Base-by-base conservation (phyloP, 495 filamentous ascomycete species). In the Lichenothelia convexa region DNA sequence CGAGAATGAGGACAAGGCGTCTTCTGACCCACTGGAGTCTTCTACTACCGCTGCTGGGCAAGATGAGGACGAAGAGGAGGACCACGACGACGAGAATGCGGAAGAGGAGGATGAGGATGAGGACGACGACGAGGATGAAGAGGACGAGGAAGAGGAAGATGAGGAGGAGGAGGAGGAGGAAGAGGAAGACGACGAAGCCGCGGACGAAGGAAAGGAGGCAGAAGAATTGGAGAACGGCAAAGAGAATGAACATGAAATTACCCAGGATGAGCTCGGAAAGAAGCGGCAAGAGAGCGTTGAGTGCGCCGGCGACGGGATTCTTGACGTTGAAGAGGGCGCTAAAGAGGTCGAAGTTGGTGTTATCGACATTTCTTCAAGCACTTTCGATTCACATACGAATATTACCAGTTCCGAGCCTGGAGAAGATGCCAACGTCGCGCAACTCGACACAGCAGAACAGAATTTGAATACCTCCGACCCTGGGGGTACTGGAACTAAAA, bases 41-140 rank as follows among this genome's bases (percentile, higher is more conserved):
- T 8, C 7, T 8, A 27, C 31, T 18, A 33, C 16, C 9, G 31
- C 9, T 33, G 31, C 31, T n/a, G 63, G 67, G 48, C 65, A 73
- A 2, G 60, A 70, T 39, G 56, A 70, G 31, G 58, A 60, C 4
- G 57, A 74, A 34, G 61, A 65, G 33, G 56, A 67, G 35, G 69
- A 73, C 36, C 68, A 49, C 24, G 17, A 34, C 1, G 17, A 18
- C 1, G 31, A 18, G 9, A 18, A 18, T 18, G 30, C 17, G 3
- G 51, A 47, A 30, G 30, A 23, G 12, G 45, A 36, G 11, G 43
- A 43, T n/a, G 75, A 70, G 65, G 59, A 65, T n/a, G 60, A 64
- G 20, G 63, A 67, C 47, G 65, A 74, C 2, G 61, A 71, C 39
- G 56, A 70, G 31, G 59, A 60, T 4, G 57, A 72, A 35, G 61